phyloP scores from a whole-genome alignment of 2,329 filamentous ascomycete species.

The Trichocomaceae sp. region DNA sequence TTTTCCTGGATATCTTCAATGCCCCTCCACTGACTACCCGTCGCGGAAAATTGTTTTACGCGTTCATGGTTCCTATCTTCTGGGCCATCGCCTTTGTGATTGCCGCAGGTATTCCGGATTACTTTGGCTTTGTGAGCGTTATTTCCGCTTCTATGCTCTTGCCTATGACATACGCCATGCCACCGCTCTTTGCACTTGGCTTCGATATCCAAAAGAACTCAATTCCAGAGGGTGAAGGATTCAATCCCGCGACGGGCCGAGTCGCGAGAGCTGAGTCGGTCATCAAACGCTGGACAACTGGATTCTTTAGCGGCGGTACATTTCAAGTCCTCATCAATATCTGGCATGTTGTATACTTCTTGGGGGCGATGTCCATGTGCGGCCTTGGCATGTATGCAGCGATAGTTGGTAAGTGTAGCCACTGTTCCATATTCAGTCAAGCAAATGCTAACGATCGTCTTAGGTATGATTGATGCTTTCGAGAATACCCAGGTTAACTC shows the following conservation, averaged over 20 bases:
- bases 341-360: no score
- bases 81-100: constrained; percentile 41
- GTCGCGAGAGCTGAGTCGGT: constrained; percentile 13
- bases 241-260: constrained; percentile 18
- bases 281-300: constrained; percentile 9
- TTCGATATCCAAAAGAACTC: constrained; percentile 21
- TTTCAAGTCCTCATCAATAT: no score
- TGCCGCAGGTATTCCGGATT: constrained; percentile 39
- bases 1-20: constrained; percentile 36
- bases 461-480: no score
- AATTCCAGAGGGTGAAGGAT: constrained; percentile 21
- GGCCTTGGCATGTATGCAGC: no score
- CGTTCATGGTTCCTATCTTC: constrained; percentile 33
- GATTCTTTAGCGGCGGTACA: not conserved
- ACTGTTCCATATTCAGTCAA: no score
- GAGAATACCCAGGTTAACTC: no score
- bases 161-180: constrained; percentile 45
- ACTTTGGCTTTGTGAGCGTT: constrained; percentile 30
- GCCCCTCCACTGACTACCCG: constrained; percentile 33
- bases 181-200: constrained; percentile 28
- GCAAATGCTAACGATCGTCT: no score
- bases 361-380: no score
- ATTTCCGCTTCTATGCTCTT: constrained; percentile 40
- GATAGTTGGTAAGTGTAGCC: no score
- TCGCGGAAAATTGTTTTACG: constrained; percentile 36